These are phyloP conservation scores for Elsinoe arachidis DNA, from an alignment of 2,329 filamentous ascomycete genomes.

Conservation along the genomic window DNA sequence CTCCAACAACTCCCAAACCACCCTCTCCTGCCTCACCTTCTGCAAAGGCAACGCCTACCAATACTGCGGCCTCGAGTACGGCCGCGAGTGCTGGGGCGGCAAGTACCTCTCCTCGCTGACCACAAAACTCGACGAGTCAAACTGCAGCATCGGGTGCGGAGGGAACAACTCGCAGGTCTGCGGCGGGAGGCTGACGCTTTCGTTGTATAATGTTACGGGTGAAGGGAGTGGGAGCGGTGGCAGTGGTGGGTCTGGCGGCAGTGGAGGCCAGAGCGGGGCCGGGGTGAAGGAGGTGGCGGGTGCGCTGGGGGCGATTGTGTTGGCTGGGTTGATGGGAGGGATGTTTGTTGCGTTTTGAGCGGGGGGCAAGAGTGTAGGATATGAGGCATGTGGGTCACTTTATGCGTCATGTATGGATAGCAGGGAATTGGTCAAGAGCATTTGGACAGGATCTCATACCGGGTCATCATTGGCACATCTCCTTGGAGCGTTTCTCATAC, in stretches of 20 bases:
- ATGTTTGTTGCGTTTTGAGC: slow-evolving; percentile 5
- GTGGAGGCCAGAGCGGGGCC: neutral
- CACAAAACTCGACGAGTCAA: slow-evolving; percentile 37
- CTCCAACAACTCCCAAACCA: slow-evolving; percentile 42
- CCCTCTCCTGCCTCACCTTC: slow-evolving; percentile 43
- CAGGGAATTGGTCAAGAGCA: neutral
- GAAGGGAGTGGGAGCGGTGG: neutral
- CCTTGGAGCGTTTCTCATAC: neutral
- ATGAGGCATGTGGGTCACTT: neutral
- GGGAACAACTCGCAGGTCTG: slow-evolving; percentile 46
- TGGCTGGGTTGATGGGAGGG: slow-evolving; percentile 7
- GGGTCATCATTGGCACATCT: neutral
- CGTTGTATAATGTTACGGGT: slow-evolving; percentile 24
- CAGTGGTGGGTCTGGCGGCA: neutral
- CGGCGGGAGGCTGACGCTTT: slow-evolving; percentile 40
- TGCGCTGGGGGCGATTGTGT: slow-evolving; percentile 7
- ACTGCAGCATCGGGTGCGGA: slow-evolving; percentile 47
- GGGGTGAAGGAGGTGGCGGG: slow-evolving; percentile 5
- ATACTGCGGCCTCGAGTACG: slow-evolving; percentile 49
- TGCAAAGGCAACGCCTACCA: slow-evolving; percentile 35
- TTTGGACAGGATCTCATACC: neutral
- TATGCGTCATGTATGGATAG: neutral
- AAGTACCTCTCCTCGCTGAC: slow-evolving; percentile 42
- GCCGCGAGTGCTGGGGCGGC: slow-evolving; percentile 54
- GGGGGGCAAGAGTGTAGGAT: neutral